A percentile compares a stretch with the other conserved stretches of the same genome.
phyloP scores from a whole-genome alignment of 1,284 basidiomycete species.

The Pseudozyma pruni region DNA sequence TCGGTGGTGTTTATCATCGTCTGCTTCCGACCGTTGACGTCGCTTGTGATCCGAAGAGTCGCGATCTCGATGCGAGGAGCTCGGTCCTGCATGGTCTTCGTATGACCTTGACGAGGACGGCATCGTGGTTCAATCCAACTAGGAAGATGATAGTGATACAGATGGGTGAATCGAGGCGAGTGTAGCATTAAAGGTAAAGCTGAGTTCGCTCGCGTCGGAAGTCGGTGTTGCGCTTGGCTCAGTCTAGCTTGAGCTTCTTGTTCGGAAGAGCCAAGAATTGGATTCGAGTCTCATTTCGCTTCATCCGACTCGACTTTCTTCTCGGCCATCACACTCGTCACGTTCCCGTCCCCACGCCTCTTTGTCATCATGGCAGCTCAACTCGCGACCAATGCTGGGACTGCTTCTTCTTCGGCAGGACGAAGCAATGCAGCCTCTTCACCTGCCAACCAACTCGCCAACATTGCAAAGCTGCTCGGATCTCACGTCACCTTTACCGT shows the following conservation, averaged over 20 bases:
- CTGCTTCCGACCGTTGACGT: constrained; percentile 19
- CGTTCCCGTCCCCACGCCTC: neutral
- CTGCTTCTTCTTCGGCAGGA: constrained; percentile 15
- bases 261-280: constrained; percentile 1
- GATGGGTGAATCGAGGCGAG: no score
- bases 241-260: neutral
- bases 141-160: constrained; percentile 3
- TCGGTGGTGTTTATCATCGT: constrained; percentile 8
- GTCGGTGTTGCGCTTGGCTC: neutral
- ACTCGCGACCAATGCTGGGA: constrained; percentile 4
- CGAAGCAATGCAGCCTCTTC: constrained; percentile 13
- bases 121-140: constrained; percentile 2
- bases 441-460: constrained; percentile 28
- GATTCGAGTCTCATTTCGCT: neutral
- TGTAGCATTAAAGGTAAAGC: neutral
- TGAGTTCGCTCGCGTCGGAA: constrained; percentile 14
- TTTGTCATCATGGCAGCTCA: constrained; percentile 17
- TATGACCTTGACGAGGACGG: constrained; percentile 28
- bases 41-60: constrained; percentile 22
- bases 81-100: constrained; percentile 11
- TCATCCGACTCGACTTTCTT: neutral
- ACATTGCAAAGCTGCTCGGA: constrained; percentile 40
- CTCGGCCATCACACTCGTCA: neutral
- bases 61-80: constrained; percentile 22
- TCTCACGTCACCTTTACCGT: constrained; percentile 36